A percentile compares a stretch with the other conserved stretches of the same genome.
These are phyloP conservation scores for Blastobotrys terrestris DNA, from an alignment of 805 yeast genomes.

Conservation along the genomic window DNA sequence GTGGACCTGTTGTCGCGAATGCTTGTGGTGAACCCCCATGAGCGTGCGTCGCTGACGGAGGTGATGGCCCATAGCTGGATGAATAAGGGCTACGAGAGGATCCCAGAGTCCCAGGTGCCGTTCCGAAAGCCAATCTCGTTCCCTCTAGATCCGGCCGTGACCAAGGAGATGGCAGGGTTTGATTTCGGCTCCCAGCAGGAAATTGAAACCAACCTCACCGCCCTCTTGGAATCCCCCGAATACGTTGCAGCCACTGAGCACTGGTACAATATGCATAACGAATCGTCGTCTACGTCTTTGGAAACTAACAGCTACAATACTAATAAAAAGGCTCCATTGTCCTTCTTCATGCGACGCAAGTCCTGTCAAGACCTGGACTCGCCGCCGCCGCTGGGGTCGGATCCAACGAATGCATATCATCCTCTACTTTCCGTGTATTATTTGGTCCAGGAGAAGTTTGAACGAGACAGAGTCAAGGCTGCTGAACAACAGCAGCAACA, in stretches of 20 bases:
- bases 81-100: constrained; percentile 75
- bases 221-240: constrained; percentile 54
- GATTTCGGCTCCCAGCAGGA: constrained; percentile 70
- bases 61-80: constrained; percentile 92
- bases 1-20: constrained; percentile 73
- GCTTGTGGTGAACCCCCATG: constrained; percentile 84
- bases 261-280: constrained; percentile 44
- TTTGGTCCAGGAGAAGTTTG: constrained; percentile 77
- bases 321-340: neutral
- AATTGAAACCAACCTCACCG: constrained; percentile 49
- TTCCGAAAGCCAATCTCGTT: constrained; percentile 64
- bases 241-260: constrained; percentile 57
- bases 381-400: constrained; percentile 25
- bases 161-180: constrained; percentile 67
- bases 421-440: constrained; percentile 84
- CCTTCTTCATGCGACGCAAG: neutral
- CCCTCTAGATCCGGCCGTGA: constrained; percentile 62
- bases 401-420: constrained; percentile 83
- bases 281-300: neutral
- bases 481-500: constrained; percentile 13
- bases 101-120: constrained; percentile 68
- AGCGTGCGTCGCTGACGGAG: constrained; percentile 73
- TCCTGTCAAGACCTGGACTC: neutral
- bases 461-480: constrained; percentile 60
- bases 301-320: neutral